Percentiles rank a stretch among this genome's conserved stretches.
Conservation (phyloP, 2,329 filamentous ascomycete genomes). For the Aspergillus brasiliensis region DNA sequence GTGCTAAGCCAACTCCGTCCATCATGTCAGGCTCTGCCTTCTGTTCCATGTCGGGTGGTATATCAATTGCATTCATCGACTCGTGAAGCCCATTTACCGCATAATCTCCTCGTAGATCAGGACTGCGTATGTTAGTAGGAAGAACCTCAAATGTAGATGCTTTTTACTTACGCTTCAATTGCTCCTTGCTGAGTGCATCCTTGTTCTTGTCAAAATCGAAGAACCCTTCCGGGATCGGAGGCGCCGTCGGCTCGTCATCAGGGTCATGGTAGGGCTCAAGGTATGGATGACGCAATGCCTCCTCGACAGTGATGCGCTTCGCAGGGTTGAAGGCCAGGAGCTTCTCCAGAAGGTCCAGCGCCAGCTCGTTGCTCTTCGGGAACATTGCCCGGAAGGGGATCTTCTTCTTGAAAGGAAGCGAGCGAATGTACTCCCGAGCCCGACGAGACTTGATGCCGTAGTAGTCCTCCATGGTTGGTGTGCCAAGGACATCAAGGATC, state of each 20-base stretch:
- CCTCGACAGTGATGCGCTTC: constrained; percentile 97
- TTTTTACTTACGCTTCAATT: constrained; percentile 73
- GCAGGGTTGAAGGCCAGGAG: constrained; percentile 96
- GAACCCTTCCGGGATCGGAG: constrained; percentile 97
- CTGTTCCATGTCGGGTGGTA: background rate
- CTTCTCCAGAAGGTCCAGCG: constrained; percentile 91
- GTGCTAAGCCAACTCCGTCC: constrained; percentile 15
- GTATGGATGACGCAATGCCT: constrained; percentile 95
- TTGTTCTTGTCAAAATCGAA: constrained; percentile 99
- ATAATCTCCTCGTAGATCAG: constrained; percentile 98
- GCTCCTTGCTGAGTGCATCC: constrained; percentile 96
- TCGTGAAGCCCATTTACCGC: constrained; percentile 52
- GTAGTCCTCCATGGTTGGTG: constrained; percentile 99
- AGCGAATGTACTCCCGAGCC: constrained; percentile 96
- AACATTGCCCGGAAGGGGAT: constrained; percentile 96
- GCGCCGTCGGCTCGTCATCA: constrained; percentile 94
- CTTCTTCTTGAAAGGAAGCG: constrained; percentile 99
- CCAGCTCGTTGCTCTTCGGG: constrained; percentile 97
- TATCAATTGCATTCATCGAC: constrained; percentile 4
- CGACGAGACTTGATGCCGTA: constrained; percentile 99
- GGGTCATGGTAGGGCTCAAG: constrained; percentile 98
- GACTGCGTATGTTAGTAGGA: constrained; percentile 44
- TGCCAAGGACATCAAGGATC: constrained; percentile 95
- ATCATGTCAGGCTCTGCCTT: constrained; percentile 8
- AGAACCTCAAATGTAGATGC: background rate